A percentile compares a stretch with the other conserved stretches of the same genome.
These are phyloP conservation scores for Aspergillus sp. DNA, from an alignment of 2,329 filamentous ascomycete genomes.

Conservation along the genomic window DNA sequence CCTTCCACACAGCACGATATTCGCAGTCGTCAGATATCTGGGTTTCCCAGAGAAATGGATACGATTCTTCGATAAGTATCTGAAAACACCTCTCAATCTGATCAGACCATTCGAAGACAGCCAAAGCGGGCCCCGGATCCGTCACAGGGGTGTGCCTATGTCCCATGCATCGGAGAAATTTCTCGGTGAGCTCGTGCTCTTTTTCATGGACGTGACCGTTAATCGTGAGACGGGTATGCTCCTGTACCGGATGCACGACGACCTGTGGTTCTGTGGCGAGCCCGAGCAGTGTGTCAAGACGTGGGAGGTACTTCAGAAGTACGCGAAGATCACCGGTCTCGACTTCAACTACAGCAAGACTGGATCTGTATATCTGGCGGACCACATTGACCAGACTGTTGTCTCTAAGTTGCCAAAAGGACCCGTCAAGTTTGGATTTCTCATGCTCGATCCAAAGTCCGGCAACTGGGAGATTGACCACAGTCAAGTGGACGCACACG, in stretches of 20 bases:
- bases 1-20: constrained; percentile 46
- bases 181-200: constrained; percentile 48
- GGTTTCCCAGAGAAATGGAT: constrained; percentile 46
- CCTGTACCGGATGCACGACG: constrained; percentile 50
- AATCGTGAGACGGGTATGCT: constrained; percentile 44
- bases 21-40: constrained; percentile 45
- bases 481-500: constrained; percentile 37
- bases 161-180: constrained; percentile 48
- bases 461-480: constrained; percentile 42
- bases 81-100: constrained; percentile 47
- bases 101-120: constrained; percentile 26
- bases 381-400: constrained; percentile 19
- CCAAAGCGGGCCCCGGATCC: constrained; percentile 35
- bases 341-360: constrained; percentile 49
- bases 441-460: constrained; percentile 32
- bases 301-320: constrained; percentile 46
- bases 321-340: constrained; percentile 43
- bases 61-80: constrained; percentile 46
- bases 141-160: constrained; percentile 47
- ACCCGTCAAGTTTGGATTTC: constrained; percentile 55
- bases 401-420: constrained; percentile 46
- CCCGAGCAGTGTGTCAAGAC: constrained; percentile 41
- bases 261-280: constrained; percentile 50
- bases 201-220: constrained; percentile 48
- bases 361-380: constrained; percentile 47